Percentiles rank a stretch among this genome's conserved stretches.
Conservation (phyloP, 129 eudicot species). For the Flaveria ramosissima region DNA sequence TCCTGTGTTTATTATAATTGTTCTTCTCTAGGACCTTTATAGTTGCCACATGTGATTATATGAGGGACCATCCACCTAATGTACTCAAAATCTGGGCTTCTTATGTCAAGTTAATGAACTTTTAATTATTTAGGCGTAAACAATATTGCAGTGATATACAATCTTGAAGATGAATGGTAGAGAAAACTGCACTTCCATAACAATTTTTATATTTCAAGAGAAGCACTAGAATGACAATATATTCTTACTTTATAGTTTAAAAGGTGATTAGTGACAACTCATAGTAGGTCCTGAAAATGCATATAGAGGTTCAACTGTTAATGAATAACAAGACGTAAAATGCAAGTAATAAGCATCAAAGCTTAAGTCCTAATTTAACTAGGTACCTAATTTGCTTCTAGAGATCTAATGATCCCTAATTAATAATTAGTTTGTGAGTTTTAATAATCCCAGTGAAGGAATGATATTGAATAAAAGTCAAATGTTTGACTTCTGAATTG, state of each 20-base stretch:
- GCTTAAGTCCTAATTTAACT: neutral
- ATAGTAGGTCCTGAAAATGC: neutral
- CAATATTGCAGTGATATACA: neutral
- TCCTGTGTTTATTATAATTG: neutral
- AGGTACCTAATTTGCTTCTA: neutral
- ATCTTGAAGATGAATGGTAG: neutral
- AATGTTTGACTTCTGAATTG: neutral
- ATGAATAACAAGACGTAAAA: neutral
- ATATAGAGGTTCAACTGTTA: neutral
- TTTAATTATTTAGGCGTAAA: neutral
- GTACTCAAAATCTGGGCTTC: neutral
- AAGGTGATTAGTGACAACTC: neutral
- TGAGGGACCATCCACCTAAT: neutral
- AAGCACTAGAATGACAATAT: neutral
- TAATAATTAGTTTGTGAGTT: neutral
- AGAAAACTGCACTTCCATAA: neutral
- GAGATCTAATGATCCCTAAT: neutral
- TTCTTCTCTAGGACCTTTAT: slow-evolving; percentile 6
- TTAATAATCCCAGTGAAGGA: neutral
- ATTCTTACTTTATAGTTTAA: neutral
- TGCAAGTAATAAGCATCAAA: neutral
- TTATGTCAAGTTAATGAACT: slow-evolving; percentile 1
- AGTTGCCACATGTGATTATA: slow-evolving; percentile 7
- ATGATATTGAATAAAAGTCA: neutral
- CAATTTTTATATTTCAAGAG: neutral